Evolutionary conservation across 441 rosid genomes (phyloP).

Genomic region (Adansonia madagascariensis): DNA sequence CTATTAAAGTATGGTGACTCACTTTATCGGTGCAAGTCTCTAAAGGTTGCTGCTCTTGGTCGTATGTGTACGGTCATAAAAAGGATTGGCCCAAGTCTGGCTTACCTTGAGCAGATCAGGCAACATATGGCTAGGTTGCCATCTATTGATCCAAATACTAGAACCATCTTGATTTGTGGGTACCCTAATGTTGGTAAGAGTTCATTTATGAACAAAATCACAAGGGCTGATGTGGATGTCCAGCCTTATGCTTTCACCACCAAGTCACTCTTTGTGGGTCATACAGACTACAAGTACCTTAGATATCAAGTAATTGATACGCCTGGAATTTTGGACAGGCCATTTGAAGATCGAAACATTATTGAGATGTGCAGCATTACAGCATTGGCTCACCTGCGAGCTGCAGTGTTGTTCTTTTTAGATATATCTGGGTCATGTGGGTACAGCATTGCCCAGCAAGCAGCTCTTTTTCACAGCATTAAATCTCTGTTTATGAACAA

Average conservation of each 20-base stretch:
- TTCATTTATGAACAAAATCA: too few relatives aligned
- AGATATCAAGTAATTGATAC: slow-evolving; percentile 95
- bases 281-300: slow-evolving; percentile 80
- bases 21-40: slow-evolving; percentile 56
- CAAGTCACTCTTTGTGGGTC: slow-evolving; percentile 89
- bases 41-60: slow-evolving; percentile 69
- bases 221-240: slow-evolving; percentile 64
- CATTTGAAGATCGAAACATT: slow-evolving; percentile 91
- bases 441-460: slow-evolving; percentile 88
- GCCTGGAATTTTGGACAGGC: slow-evolving; percentile 90
- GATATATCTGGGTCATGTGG: slow-evolving; percentile 89
- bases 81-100: too few relatives aligned
- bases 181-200: too few relatives aligned
- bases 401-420: slow-evolving; percentile 69
- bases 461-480: slow-evolving; percentile 87
- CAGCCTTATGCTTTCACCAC: slow-evolving; percentile 91
- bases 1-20: slow-evolving; percentile 73
- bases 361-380: slow-evolving; percentile 90
- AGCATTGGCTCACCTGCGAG: slow-evolving; percentile 64
- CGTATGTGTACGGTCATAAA: slow-evolving; percentile 30
- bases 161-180: too few relatives aligned
- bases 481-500: slow-evolving; percentile 78
- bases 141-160: too few relatives aligned
- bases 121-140: too few relatives aligned
- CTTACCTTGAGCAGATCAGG: too few relatives aligned